These are phyloP conservation scores for Botrytis hyacinthi DNA, from an alignment of 2,329 filamentous ascomycete species.

Conservation along the genomic window DNA sequence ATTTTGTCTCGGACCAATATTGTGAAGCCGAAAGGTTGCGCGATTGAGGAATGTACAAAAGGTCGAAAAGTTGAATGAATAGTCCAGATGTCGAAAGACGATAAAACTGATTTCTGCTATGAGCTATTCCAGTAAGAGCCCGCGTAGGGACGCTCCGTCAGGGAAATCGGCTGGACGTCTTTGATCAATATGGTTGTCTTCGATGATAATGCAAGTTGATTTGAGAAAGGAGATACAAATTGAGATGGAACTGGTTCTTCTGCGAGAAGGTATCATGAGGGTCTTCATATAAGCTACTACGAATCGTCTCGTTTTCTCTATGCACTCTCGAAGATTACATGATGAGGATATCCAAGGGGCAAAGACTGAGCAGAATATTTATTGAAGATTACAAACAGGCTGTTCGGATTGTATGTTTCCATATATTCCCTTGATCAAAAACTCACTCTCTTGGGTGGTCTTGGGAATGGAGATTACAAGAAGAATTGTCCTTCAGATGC, in stretches of 20 bases:
- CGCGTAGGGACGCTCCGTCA: conserved; percentile 75
- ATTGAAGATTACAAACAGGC: conserved; percentile 38
- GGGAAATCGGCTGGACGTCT: conserved; percentile 60
- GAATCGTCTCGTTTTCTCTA: conserved; percentile 33
- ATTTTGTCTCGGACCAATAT: conserved; percentile 29
- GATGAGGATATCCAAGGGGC: conserved; percentile 24
- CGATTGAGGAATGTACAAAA: conserved; percentile 50
- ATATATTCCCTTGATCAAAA: conserved; percentile 24
- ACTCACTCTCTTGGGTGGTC: conserved; percentile 28
- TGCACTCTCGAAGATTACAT: conserved; percentile 31
- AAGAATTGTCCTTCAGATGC: conserved; percentile 31
- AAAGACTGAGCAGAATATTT: conserved; percentile 37
- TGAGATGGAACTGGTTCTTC: conserved; percentile 46
- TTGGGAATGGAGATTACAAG: conserved; percentile 40
- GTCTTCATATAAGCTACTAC: conserved; percentile 41
- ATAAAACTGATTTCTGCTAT: conserved; percentile 61
- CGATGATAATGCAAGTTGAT: conserved; percentile 45
- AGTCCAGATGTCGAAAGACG: conserved; percentile 54
- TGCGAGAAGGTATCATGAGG: conserved; percentile 50
- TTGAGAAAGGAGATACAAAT: conserved; percentile 40
- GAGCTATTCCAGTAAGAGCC: conserved; percentile 74
- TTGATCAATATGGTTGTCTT: conserved; percentile 59
- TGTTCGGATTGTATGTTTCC: conserved; percentile 32
- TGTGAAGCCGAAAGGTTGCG: conserved; percentile 43
- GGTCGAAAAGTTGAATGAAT: conserved; percentile 51